These are phyloP conservation scores for Chondrostereum purpureum DNA, from an alignment of 1,284 basidiomycete genomes.

Conservation along the genomic window DNA sequence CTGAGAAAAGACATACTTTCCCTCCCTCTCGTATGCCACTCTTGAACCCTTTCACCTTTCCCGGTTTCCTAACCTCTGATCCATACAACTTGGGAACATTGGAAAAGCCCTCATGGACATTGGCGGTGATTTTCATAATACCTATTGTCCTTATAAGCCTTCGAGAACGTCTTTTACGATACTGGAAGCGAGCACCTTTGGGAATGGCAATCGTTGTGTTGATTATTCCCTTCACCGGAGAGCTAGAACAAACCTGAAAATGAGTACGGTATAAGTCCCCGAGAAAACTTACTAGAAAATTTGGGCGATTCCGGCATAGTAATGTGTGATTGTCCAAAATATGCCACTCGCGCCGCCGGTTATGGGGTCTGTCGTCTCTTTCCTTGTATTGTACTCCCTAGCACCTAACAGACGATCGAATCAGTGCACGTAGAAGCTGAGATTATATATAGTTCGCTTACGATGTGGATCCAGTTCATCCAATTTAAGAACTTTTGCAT, in stretches of 20 bases:
- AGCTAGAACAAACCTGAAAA: constrained; percentile 17
- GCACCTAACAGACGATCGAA: constrained; percentile 28
- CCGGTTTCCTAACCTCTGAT: constrained; percentile 31
- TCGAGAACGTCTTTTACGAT: neutral
- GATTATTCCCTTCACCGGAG: constrained; percentile 36
- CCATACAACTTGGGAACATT: constrained; percentile 40
- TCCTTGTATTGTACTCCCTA: constrained; percentile 43
- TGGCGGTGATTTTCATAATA: constrained; percentile 34
- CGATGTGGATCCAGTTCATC: constrained; percentile 42
- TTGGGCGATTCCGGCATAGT: constrained; percentile 25
- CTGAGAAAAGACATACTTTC: constrained; percentile 24
- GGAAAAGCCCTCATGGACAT: constrained; percentile 39
- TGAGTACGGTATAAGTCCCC: neutral
- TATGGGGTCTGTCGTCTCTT: constrained; percentile 34
- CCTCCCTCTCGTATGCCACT: constrained; percentile 42
- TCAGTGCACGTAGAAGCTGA: neutral
- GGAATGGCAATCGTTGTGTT: constrained; percentile 39
- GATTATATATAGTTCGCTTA: constrained; percentile 20
- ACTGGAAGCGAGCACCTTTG: constrained; percentile 19
- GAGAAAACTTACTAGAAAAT: constrained; percentile 7
- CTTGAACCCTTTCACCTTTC: constrained; percentile 33
- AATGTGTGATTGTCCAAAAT: constrained; percentile 44
- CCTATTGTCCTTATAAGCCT: constrained; percentile 26
- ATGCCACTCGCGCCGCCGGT: constrained; percentile 41
- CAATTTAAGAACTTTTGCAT: constrained; percentile 37